These are phyloP conservation scores for Carex scoparia DNA, from an alignment of 176 grass and related monocot species.

Conservation along the genomic window DNA sequence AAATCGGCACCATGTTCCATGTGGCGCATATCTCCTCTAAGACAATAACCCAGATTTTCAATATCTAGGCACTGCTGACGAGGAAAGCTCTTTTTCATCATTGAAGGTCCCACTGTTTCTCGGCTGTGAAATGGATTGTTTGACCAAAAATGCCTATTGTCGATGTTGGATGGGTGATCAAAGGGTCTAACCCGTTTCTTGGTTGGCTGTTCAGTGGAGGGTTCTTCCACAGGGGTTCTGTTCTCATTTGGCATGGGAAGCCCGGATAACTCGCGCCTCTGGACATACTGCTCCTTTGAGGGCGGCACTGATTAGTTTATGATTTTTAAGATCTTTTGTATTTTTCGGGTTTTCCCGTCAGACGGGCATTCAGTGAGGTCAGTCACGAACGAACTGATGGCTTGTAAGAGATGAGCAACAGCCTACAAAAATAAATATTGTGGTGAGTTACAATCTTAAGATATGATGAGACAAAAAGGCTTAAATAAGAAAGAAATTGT, in stretches of 20 bases:
- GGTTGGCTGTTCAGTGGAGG: conserved; percentile 10
- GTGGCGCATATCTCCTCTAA: not conserved
- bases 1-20: conserved; percentile 96
- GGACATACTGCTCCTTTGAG: conserved; percentile 49
- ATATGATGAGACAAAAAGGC: not conserved
- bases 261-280: conserved; percentile 45
- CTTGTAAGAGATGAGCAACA: not conserved
- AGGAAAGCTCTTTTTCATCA: conserved; percentile 70
- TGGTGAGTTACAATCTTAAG: not conserved
- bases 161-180: conserved; percentile 33
- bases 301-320: conserved; percentile 17
- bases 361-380: not conserved
- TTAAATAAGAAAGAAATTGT: not conserved
- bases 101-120: conserved; percentile 43
- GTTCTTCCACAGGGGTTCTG: too few relatives aligned
- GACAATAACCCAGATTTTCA: conserved; percentile 87
- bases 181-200: conserved; percentile 42
- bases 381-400: not conserved
- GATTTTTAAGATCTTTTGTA: not conserved
- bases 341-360: not conserved
- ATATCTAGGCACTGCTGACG: conserved; percentile 89
- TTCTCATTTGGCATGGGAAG: conserved; percentile 29
- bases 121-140: conserved; percentile 13
- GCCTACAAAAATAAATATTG: not conserved
- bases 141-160: conserved; percentile 35